Base-by-base conservation (phyloP, 83 land plant species). In the Diphasiastrum complanatum region DNA sequence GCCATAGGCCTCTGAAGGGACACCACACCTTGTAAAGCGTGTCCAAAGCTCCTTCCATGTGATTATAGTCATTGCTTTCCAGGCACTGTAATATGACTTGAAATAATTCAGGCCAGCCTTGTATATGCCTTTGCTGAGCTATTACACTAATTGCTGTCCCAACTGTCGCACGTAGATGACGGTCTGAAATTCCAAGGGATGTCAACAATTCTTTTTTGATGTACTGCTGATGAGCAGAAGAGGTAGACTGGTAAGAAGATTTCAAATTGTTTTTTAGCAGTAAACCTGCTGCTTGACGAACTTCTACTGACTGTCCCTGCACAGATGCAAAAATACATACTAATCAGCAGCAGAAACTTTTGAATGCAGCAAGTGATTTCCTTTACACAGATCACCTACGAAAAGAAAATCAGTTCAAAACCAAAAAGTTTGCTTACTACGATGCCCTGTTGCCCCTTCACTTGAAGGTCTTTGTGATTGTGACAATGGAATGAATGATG, bases 41-140 rank as follows among this genome's bases (percentile, higher is more conserved):
- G 83, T 83, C 98, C 77, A 92, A 70, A 47, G 98, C 98, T 68
- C 98, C 98, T 78, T 92, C 98, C 85, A 84, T 83, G 43, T 85
- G 96, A 79, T 89, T 89, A 22, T 81, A 63, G 31, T 93, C 89
- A 61, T 78, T 85, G 72, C 99, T 85, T 24, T 89, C 99, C 61
- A 89, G 78, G 60, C 92, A 93, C 25, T 71, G 79, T 5, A 80
- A 74, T 66, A 93, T 78, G 33, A 83, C 91, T 43, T 86, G 85
- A 63, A 89, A 65, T 50, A 93, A 65, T 62, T 93, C 92, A 5
- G 92, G 96, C 99, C 99, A 93, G n/a, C 78, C 78, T 37, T 54
- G 41, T 23, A 89, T 73, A 34, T 67, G 70, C 26, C 69, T 96
- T 48, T 81, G 78, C 47, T 89, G 83, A 64, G 89, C 79, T 53